phyloP scores from a whole-genome alignment of 1,139 yeast species.

The Geotrichum phurueaensis region DNA sequence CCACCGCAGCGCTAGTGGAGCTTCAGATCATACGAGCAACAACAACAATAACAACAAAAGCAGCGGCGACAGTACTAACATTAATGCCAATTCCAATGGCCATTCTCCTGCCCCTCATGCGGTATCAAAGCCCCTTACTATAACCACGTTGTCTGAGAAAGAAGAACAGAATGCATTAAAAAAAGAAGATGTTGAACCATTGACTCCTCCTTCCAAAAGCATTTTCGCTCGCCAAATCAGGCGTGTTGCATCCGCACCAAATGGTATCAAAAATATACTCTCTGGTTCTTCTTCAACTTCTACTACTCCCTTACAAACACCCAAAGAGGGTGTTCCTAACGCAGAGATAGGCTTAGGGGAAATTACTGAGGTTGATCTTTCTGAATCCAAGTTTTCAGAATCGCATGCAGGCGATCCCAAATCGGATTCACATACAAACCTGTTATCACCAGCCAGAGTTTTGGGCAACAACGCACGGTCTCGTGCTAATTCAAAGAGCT shows the following conservation, averaged over 20 bases:
- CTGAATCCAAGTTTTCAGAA: conserved; percentile 44
- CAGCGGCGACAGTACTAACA: background rate
- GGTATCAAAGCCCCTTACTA: background rate
- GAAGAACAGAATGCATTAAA: background rate
- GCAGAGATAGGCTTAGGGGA: conserved; percentile 10
- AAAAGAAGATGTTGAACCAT: conserved; percentile 11
- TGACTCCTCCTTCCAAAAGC: conserved; percentile 27
- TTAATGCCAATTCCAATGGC: background rate
- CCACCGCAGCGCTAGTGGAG: background rate
- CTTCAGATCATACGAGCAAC: background rate
- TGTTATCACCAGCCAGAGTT: conserved; percentile 5
- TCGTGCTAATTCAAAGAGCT: conserved; percentile 34
- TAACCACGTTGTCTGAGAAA: background rate
- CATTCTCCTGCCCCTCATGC: background rate
- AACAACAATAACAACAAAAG: background rate
- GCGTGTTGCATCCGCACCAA: conserved; percentile 79
- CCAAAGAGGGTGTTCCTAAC: conserved; percentile 2
- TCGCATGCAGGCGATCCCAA: conserved; percentile 74
- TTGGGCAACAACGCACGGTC: conserved; percentile 21
- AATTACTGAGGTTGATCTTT: conserved; percentile 15
- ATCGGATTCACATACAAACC: conserved; percentile 62
- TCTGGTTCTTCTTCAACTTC: conserved; percentile 14
- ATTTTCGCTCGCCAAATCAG: conserved; percentile 53
- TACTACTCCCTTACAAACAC: conserved; percentile 13
- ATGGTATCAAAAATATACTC: conserved; percentile 40